Percentiles rank a stretch among this genome's conserved stretches.
Evolutionary conservation across 768 basidiomycete species (phyloP).

Genomic region (Galerina sulciceps): DNA sequence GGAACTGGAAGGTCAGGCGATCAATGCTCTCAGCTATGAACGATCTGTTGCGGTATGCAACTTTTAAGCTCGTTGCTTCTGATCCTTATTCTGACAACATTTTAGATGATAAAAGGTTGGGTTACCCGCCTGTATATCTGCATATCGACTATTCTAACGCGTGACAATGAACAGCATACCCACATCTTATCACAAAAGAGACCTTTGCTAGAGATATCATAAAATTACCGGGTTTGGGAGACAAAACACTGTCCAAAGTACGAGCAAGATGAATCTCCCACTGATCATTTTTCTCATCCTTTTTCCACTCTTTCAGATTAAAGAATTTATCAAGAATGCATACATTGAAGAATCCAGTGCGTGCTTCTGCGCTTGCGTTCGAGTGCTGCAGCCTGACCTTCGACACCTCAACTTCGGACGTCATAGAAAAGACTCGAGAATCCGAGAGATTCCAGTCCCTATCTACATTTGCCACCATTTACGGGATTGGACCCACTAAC

Average conservation of each 20-base stretch:
- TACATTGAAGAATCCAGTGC: slow-evolving; percentile 63
- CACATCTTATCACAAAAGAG: slow-evolving; percentile 40
- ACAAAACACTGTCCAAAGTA: slow-evolving; percentile 56
- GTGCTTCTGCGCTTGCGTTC: slow-evolving; percentile 11
- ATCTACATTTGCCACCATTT: slow-evolving; percentile 61
- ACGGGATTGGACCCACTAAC: slow-evolving; percentile 76
- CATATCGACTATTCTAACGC: slow-evolving; percentile 1
- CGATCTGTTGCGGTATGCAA: slow-evolving; percentile 69
- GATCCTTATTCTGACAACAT: background rate
- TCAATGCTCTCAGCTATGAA: slow-evolving; percentile 74
- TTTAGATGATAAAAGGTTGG: slow-evolving; percentile 34
- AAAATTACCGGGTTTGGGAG: slow-evolving; percentile 53
- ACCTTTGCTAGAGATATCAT: slow-evolving; percentile 41
- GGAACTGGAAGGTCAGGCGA: slow-evolving; percentile 66
- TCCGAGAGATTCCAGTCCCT: slow-evolving; percentile 62
- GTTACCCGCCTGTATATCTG: background rate
- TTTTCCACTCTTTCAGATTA: slow-evolving; percentile 45
- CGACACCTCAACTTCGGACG: background rate
- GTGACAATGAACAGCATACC: slow-evolving; percentile 46
- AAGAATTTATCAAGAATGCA: slow-evolving; percentile 62
- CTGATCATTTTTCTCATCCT: background rate
- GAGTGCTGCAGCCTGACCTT: no score
- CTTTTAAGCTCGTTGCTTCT: background rate
- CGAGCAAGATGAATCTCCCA: background rate
- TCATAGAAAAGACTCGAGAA: slow-evolving; percentile 46